phyloP scores from a whole-genome alignment of 306 rosid species.

The Arachis hypogaea region DNA sequence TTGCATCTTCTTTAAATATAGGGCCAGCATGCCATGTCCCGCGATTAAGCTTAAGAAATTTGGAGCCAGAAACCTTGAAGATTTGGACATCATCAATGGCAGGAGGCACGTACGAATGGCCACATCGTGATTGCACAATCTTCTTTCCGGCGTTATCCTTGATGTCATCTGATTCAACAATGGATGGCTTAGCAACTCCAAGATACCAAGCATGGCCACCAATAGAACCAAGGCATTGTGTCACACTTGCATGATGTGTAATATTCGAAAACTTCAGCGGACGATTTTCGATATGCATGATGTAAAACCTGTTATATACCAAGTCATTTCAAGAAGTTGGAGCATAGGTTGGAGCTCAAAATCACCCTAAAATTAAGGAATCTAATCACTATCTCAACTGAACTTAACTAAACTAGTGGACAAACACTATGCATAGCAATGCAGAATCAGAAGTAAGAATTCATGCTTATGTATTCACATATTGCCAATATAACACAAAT shows the following conservation, averaged over 20 bases:
- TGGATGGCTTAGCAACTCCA: constrained; percentile 80
- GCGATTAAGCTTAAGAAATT: constrained; percentile 72
- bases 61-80: constrained; percentile 72
- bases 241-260: constrained; percentile 85
- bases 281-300: constrained; percentile 65
- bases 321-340: background rate
- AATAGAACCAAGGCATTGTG: constrained; percentile 87
- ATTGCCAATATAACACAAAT: too few species aligned
- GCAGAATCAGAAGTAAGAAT: background rate
- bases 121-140: constrained; percentile 46
- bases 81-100: constrained; percentile 57
- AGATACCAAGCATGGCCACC: constrained; percentile 84
- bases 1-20: constrained; percentile 53
- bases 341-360: background rate
- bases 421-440: constrained; percentile 7
- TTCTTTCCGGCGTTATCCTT: constrained; percentile 36
- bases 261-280: constrained; percentile 59
- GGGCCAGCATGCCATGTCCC: constrained; percentile 99
- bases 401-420: background rate
- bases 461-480: too few species aligned
- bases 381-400: background rate
- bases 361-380: constrained; percentile 22
- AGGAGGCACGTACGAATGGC: constrained; percentile 75
- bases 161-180: constrained; percentile 50
- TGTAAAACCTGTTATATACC: constrained; percentile 58